These are phyloP conservation scores for Cryoendolithus antarcticus DNA, from an alignment of 2,329 filamentous ascomycete species.

Conservation along the genomic window DNA sequence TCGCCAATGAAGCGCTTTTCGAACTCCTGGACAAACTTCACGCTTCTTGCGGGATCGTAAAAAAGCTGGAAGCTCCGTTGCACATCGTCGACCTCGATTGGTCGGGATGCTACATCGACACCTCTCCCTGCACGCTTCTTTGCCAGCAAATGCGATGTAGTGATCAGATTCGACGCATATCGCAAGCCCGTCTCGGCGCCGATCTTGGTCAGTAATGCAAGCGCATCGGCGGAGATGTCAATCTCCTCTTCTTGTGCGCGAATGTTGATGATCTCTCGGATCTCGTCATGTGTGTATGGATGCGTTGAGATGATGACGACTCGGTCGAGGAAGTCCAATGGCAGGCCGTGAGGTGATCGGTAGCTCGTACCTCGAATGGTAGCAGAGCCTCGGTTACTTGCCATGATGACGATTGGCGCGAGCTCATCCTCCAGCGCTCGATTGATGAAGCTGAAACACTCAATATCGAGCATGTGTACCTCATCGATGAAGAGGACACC, in stretches of 20 bases:
- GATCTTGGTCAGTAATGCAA: conserved; percentile 90
- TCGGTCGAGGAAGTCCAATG: conserved; percentile 89
- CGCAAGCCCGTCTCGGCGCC: conserved; percentile 82
- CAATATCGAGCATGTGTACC: conserved; percentile 98
- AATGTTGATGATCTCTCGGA: conserved; percentile 84
- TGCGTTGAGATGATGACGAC: conserved; percentile 95
- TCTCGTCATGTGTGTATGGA: conserved; percentile 68
- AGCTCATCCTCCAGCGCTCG: conserved; percentile 89
- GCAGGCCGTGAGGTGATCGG: conserved; percentile 81
- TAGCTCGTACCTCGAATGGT: conserved; percentile 90
- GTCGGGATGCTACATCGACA: conserved; percentile 40
- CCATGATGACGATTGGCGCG: conserved; percentile 97
- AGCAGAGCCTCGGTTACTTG: conserved; percentile 85
- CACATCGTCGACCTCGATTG: conserved; percentile 71
- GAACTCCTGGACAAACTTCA: conserved; percentile 78
- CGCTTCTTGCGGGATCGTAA: conserved; percentile 77
- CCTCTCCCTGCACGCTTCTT: conserved; percentile 61
- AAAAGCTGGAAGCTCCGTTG: conserved; percentile 90
- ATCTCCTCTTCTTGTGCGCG: conserved; percentile 93
- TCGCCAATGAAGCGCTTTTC: conserved; percentile 91
- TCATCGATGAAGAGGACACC: conserved; percentile 97
- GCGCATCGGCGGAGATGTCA: conserved; percentile 75
- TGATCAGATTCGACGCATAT: conserved; percentile 97
- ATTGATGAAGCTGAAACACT: conserved; percentile 98
- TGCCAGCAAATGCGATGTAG: conserved; percentile 75